Base-by-base conservation (phyloP, 2,329 filamentous ascomycete species). In the Trichoderma lentiforme region DNA sequence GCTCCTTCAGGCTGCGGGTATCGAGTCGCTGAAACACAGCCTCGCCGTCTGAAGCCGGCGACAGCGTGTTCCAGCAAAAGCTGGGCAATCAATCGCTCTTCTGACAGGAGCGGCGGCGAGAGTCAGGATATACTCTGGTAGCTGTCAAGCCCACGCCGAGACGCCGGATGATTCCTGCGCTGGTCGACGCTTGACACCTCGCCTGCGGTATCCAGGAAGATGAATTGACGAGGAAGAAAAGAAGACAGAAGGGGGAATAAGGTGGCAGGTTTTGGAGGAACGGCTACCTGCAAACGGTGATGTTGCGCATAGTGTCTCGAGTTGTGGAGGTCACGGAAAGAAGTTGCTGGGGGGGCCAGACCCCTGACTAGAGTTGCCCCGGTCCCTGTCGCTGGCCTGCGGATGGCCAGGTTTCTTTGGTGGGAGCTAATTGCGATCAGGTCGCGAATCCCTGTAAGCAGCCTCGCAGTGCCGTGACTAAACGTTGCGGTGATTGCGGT, bases 281-380 rank as follows among this genome's bases (percentile, higher is more conserved):
- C 56, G 64, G 70, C 66, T 71, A 72, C 72, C 70, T 69, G 72
- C 62, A 72, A 58, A 72, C 68, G 26, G 47, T 64, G 63, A 72
- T 73, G 72, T 69, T 73, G 70, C 72, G 72, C 72, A 73, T 72
- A 69, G 64, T 58, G 72, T 73, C 70, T 73, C 64, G 70, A 71
- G 64, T 73, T 61, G 70, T 69, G 70, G 70, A 73, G 70, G 70
- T 69, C 58, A 53, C 47, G 70, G 72, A 66, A 67, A 57, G n/a
- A 58, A 53, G 66, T 70, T 60, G 57, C 57, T 63, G 47, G 64
- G 63, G 63, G 43, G 32, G 43, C 57, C 39, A 62, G 67, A 72
- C 71, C 71, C 71, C 71, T 72, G 71, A 71, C 66, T 36, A 68
- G 57, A 67, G 18, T 21, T 32, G 43, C 57, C 65, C 70, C 60